Evolutionary conservation across 768 basidiomycete species (phyloP).

Genomic region (Hypholoma fasciculare): DNA sequence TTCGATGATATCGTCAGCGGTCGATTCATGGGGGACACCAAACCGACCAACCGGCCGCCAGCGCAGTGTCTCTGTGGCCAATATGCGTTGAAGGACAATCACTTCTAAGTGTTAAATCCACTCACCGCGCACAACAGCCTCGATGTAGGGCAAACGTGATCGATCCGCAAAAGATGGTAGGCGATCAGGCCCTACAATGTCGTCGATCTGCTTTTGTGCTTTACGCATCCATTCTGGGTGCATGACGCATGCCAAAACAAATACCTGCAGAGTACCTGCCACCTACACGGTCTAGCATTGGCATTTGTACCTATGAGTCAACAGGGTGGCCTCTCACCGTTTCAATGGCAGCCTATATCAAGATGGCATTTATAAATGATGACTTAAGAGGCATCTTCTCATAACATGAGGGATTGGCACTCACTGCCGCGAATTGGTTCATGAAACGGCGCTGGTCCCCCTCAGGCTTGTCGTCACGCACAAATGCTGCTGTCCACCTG

Average conservation of each 20-base stretch:
- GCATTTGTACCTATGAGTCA: too few relatives aligned
- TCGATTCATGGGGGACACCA: background rate
- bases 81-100: background rate
- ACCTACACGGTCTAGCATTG: background rate
- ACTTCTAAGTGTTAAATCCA: background rate
- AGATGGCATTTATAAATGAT: too few relatives aligned
- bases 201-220: background rate
- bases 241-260: background rate
- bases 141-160: background rate
- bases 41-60: background rate
- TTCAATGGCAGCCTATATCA: background rate
- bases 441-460: background rate
- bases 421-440: background rate
- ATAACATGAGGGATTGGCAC: background rate
- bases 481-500: background rate
- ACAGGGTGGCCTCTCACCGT: background rate
- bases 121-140: background rate
- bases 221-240: background rate
- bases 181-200: background rate
- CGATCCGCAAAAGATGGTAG: background rate
- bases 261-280: background rate
- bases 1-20: background rate
- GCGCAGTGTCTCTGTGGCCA: background rate
- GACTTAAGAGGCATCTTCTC: background rate
- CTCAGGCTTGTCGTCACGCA: background rate